Evolutionary conservation across 169 alveolate species (phyloP).

Genomic region (Amoebophrya sp.): DNA sequence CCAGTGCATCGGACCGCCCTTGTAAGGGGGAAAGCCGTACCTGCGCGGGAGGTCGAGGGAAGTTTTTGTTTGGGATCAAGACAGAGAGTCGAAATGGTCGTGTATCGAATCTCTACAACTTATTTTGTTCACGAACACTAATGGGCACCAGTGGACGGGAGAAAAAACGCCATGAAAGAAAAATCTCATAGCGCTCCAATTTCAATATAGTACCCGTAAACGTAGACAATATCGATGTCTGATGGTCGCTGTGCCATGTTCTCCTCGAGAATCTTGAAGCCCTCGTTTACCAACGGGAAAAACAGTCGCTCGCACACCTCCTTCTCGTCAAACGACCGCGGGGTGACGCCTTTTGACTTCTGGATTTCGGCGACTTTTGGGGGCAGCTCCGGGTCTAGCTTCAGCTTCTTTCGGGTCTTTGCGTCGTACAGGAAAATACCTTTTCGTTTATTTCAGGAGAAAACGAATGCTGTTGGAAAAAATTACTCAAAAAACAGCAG

Average conservation of each 20-base stretch:
- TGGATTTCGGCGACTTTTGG: conserved; percentile 27
- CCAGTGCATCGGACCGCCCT: conserved; percentile 53
- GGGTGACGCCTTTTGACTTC: conserved; percentile 44
- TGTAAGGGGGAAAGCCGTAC: conserved; percentile 45
- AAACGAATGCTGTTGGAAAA: too few species aligned
- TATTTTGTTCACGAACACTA: too few species aligned
- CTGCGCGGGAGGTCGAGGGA: too few species aligned
- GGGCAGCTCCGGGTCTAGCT: conserved; percentile 14
- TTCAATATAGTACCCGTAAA: background rate
- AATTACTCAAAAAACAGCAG: too few species aligned
- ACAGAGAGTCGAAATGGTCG: too few species aligned
- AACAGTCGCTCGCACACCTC: conserved; percentile 48
- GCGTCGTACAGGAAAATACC: conserved; percentile 32
- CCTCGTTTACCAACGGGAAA: conserved; percentile 50
- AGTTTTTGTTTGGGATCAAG: too few species aligned
- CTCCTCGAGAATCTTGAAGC: conserved; percentile 52
- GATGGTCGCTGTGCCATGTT: conserved; percentile 42
- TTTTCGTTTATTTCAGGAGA: background rate
- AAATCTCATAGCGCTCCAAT: too few species aligned
- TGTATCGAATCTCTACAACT: too few species aligned
- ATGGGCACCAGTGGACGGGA: too few species aligned
- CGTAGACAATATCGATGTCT: conserved; percentile 44
- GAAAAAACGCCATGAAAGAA: too few species aligned
- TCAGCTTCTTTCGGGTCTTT: conserved; percentile 17
- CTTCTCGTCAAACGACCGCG: conserved; percentile 38